A percentile compares a stretch with the other conserved stretches of the same genome.
These are phyloP conservation scores for Fraxinus baroniana DNA, from an alignment of 305 asterid species.

Conservation along the genomic window DNA sequence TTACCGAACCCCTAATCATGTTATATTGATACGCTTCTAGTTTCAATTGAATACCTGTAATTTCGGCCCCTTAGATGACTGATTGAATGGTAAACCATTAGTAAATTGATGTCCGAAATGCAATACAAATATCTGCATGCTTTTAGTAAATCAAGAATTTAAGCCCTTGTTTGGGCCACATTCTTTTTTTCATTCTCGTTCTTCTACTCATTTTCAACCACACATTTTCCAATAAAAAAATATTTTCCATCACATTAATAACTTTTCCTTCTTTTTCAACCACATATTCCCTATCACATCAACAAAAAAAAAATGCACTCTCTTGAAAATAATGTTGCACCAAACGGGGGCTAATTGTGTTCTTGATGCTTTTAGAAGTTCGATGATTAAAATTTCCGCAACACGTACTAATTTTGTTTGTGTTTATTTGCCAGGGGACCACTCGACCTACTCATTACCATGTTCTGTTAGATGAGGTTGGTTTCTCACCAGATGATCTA, in stretches of 20 bases:
- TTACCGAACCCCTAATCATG: neutral
- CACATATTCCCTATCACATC: no score
- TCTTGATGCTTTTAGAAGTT: neutral
- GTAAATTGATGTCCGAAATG: neutral
- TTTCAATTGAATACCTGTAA: neutral
- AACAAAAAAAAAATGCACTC: no score
- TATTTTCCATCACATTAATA: no score
- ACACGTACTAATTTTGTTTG: neutral
- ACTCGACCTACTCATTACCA: slow-evolving; percentile 92
- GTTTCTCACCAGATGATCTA: slow-evolving; percentile 73
- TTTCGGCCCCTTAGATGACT: neutral
- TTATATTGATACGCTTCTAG: neutral
- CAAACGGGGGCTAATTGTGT: no score
- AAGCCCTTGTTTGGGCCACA: no score
- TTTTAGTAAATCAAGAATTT: neutral
- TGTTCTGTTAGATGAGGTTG: slow-evolving; percentile 68
- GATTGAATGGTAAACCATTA: neutral
- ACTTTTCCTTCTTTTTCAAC: no score
- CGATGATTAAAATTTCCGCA: neutral
- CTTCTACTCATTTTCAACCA: no score
- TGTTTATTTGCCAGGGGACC: slow-evolving; percentile 56
- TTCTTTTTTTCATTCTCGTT: no score
- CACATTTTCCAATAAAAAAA: no score
- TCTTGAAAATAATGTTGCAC: no score
- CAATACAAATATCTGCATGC: neutral